A percentile compares a stretch with the other conserved stretches of the same genome.
These are phyloP conservation scores for Solidago caesia DNA, from an alignment of 129 eudicot genomes.

Conservation along the genomic window DNA sequence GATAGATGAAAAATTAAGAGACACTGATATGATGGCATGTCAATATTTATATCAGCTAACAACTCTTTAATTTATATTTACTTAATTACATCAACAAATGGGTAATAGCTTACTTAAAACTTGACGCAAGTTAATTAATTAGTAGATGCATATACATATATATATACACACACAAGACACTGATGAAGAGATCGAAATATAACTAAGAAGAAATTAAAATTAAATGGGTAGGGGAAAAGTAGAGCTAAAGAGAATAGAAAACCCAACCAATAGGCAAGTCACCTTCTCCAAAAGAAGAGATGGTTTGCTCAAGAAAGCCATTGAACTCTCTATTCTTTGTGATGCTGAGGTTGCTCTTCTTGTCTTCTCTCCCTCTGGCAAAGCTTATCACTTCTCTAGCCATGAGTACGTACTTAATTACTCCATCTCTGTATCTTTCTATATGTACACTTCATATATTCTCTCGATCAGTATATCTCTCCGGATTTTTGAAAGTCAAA, in stretches of 20 bases:
- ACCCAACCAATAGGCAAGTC: slow-evolving; percentile 66
- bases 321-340: slow-evolving; percentile 65
- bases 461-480: too few species aligned
- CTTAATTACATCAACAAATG: slow-evolving; percentile 28
- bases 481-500: too few species aligned
- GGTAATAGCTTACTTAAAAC: slow-evolving; percentile 6
- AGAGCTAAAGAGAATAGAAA: slow-evolving; percentile 70
- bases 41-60: not conserved
- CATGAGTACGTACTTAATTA: slow-evolving; percentile 40
- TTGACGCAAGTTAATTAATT: not conserved
- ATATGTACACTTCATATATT: not conserved
- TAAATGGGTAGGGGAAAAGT: slow-evolving; percentile 78
- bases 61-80: not conserved
- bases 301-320: slow-evolving; percentile 68
- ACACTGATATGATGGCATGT: slow-evolving; percentile 15
- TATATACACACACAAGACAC: slow-evolving; percentile 2
- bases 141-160: not conserved
- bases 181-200: slow-evolving; percentile 18
- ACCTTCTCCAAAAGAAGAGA: slow-evolving; percentile 79
- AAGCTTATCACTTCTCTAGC: slow-evolving; percentile 51
- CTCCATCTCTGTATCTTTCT: not conserved
- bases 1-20: not conserved
- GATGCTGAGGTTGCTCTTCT: slow-evolving; percentile 66
- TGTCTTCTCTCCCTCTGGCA: slow-evolving; percentile 66
- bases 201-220: not conserved